Conservation (phyloP, 2,329 filamentous ascomycete genomes). For the Salinomyces thailandicus region DNA sequence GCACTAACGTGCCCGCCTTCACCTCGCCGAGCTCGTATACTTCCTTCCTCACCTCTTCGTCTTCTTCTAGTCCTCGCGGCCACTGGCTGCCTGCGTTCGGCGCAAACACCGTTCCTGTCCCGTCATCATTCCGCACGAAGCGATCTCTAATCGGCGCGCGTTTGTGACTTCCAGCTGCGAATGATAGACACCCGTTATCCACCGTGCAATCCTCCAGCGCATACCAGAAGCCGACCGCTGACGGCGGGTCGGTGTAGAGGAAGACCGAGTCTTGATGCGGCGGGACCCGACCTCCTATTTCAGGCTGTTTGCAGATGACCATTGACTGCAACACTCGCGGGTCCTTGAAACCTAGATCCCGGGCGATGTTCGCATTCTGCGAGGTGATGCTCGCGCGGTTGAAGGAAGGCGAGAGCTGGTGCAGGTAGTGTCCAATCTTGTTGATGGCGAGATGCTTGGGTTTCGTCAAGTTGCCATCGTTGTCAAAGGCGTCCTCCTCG, state of each 20-base stretch:
- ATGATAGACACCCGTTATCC: conserved; percentile 81
- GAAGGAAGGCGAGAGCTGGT: conserved; percentile 37
- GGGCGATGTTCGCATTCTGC: conserved; percentile 54
- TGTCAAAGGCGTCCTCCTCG: conserved; percentile 80
- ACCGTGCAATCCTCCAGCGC: conserved; percentile 83
- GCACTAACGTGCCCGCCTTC: conserved; percentile 76
- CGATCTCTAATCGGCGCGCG: conserved; percentile 60
- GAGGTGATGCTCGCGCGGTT: conserved; percentile 44
- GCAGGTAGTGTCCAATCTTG: conserved; percentile 44
- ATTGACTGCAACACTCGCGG: conserved; percentile 82
- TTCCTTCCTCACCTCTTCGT: conserved; percentile 35
- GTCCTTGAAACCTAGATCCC: conserved; percentile 61
- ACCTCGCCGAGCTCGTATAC: conserved; percentile 75
- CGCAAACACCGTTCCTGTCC: conserved; percentile 48
- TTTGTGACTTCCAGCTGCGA: conserved; percentile 71
- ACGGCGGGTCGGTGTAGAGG: conserved; percentile 78
- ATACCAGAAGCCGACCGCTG: conserved; percentile 94
- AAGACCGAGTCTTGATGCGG: conserved; percentile 91
- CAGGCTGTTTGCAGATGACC: conserved; percentile 97
- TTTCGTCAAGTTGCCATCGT: conserved; percentile 53
- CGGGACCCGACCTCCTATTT: conserved; percentile 84
- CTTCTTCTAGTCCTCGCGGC: conserved; percentile 30
- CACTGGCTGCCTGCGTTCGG: conserved; percentile 54
- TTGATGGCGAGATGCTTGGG: conserved; percentile 82
- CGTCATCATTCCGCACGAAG: conserved; percentile 56